Evolutionary conservation across 345 rosid species (phyloP).

Genomic region (Cardamine occulta): DNA sequence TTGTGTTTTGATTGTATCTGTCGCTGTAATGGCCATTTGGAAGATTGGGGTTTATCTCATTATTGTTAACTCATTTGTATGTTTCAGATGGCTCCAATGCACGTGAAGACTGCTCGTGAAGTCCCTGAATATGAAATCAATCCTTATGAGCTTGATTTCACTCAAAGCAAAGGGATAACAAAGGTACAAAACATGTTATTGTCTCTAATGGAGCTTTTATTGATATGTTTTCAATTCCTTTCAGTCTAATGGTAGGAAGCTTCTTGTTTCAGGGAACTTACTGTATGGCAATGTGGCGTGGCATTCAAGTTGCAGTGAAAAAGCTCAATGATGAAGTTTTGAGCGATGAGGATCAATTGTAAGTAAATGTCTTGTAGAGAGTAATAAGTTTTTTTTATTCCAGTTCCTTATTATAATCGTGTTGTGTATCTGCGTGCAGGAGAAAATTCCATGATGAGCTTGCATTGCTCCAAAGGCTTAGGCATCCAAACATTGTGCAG

Average conservation of each 20-base stretch:
- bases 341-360: conserved; percentile 85
- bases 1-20: not conserved
- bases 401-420: not conserved
- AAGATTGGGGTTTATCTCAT: conserved; percentile 2
- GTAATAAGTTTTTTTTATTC: conserved; percentile 2
- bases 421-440: conserved; percentile 50
- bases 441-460: conserved; percentile 88
- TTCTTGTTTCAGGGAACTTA: conserved; percentile 75
- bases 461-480: conserved; percentile 85
- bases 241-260: not conserved
- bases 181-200: conserved; percentile 52
- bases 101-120: conserved; percentile 77
- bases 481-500: conserved; percentile 96
- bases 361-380: conserved; percentile 34
- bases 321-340: conserved; percentile 76
- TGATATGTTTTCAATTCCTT: not conserved
- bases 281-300: conserved; percentile 82
- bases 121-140: conserved; percentile 93
- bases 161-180: conserved; percentile 70
- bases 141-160: conserved; percentile 75
- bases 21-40: not conserved
- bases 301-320: conserved; percentile 92
- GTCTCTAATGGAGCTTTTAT: not conserved
- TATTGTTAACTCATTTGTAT: not conserved
- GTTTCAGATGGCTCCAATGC: conserved; percentile 88